Evolutionary conservation across 768 basidiomycete genomes (phyloP).

Genomic region (Termitomyces sp.): DNA sequence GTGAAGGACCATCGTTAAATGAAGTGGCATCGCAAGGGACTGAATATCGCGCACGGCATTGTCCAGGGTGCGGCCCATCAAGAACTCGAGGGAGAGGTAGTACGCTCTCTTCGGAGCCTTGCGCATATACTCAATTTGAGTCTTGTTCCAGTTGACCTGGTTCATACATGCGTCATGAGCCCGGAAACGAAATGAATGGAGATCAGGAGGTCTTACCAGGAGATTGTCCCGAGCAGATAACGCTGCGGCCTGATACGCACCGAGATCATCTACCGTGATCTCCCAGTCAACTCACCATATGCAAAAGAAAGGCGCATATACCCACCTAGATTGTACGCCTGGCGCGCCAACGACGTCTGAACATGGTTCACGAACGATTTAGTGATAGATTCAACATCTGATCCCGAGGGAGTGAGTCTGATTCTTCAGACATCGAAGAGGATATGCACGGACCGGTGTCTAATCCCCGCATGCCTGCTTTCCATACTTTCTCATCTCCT

Average conservation of each 20-base stretch:
- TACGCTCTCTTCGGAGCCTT: slow-evolving; percentile 89
- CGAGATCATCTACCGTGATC: slow-evolving; percentile 55
- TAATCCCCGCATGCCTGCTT: slow-evolving; percentile 52
- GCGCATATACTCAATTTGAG: slow-evolving; percentile 71
- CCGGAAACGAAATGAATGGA: neutral
- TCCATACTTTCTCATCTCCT: slow-evolving; percentile 78
- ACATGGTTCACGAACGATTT: slow-evolving; percentile 80
- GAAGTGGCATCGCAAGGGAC: slow-evolving; percentile 40
- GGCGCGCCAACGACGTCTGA: slow-evolving; percentile 86
- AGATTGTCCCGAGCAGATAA: slow-evolving; percentile 86
- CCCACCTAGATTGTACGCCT: slow-evolving; percentile 81
- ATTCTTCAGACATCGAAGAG: neutral
- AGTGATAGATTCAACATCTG: slow-evolving; percentile 62
- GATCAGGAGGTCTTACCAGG: slow-evolving; percentile 44
- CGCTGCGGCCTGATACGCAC: slow-evolving; percentile 91
- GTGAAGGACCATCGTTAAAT: neutral
- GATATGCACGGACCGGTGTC: slow-evolving; percentile 45
- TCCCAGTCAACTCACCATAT: slow-evolving; percentile 2
- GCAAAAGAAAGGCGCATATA: slow-evolving; percentile 1
- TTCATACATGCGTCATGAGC: slow-evolving; percentile 4
- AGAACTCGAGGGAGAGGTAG: slow-evolving; percentile 93
- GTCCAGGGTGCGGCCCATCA: slow-evolving; percentile 80
- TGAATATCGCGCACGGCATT: slow-evolving; percentile 50
- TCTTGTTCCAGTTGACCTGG: slow-evolving; percentile 84
- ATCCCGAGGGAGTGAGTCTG: neutral